Percentiles rank a stretch among this genome's conserved stretches.
Evolutionary conservation across 225 moss, liverwort and hornwort species (phyloP).

Genomic region (Bryum argenteum): DNA sequence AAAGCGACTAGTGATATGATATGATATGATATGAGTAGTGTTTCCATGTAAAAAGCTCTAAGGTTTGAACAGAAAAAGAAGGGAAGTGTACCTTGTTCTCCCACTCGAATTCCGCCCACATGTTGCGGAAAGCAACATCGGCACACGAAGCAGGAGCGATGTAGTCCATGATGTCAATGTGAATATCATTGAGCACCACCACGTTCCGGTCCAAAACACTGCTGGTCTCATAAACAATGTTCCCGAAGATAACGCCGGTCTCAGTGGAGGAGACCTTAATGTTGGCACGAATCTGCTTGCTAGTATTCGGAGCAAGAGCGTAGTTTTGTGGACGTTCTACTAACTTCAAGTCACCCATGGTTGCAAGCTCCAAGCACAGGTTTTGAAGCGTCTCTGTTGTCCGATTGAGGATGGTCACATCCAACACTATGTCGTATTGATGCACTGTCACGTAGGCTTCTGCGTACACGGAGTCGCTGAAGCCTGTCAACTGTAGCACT

Average conservation of each 20-base stretch:
- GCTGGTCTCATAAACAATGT: slow-evolving; percentile 94
- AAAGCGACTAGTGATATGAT: too few species aligned
- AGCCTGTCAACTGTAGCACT: slow-evolving; percentile 93
- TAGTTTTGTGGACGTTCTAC: slow-evolving; percentile 99
- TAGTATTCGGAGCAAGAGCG: slow-evolving; percentile 85
- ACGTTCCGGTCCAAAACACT: slow-evolving; percentile 97
- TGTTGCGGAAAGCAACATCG: slow-evolving; percentile 97
- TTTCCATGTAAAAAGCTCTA: neutral
- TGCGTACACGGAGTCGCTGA: slow-evolving; percentile 96
- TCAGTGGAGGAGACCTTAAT: slow-evolving; percentile 99
- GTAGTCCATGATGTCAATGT: slow-evolving; percentile 99
- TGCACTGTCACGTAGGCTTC: slow-evolving; percentile 97
- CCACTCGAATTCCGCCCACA: slow-evolving; percentile 99
- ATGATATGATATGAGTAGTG: neutral
- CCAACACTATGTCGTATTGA: slow-evolving; percentile 95
- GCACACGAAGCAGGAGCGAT: slow-evolving; percentile 97
- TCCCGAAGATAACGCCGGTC: slow-evolving; percentile 98
- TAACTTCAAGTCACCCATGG: slow-evolving; percentile 97
- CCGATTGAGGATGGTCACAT: slow-evolving; percentile 93
- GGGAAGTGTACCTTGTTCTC: slow-evolving; percentile 80
- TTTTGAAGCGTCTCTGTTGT: slow-evolving; percentile 95
- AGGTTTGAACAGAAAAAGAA: neutral
- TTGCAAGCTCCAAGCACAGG: slow-evolving; percentile 91
- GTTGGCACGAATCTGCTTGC: slow-evolving; percentile 94
- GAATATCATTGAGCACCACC: slow-evolving; percentile 94